These are phyloP conservation scores for Malbranchea cinnamomea DNA, from an alignment of 2,329 filamentous ascomycete genomes.

Conservation along the genomic window DNA sequence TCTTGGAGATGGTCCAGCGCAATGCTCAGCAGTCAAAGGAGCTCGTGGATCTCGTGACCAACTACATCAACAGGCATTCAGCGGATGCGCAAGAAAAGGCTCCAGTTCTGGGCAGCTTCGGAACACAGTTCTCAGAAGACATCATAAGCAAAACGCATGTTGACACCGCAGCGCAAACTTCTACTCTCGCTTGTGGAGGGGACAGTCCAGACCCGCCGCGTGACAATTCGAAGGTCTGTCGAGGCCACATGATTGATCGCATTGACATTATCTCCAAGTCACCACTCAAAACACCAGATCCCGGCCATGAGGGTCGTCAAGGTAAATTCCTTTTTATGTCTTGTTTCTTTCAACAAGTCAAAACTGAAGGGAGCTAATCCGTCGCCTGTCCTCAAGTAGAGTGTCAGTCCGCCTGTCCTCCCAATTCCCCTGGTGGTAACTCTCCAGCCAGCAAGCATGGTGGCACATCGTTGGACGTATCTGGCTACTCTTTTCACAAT, in stretches of 20 bases:
- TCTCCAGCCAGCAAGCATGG: too few species aligned
- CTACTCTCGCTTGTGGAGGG: constrained; percentile 10
- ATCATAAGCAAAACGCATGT: too few species aligned
- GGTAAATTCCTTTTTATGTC: background rate
- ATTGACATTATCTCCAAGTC: constrained; percentile 17
- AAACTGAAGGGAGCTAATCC: too few species aligned
- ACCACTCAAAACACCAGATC: constrained; percentile 3
- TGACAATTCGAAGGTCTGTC: constrained; percentile 4
- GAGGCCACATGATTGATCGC: constrained; percentile 12
- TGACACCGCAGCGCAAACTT: constrained; percentile 4
- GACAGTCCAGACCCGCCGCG: constrained; percentile 10
- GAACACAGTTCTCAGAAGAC: background rate
- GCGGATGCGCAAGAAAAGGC: background rate
- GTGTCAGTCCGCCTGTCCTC: too few species aligned
- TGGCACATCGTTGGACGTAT: too few species aligned
- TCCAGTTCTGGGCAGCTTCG: background rate
- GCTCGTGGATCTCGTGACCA: constrained; percentile 5
- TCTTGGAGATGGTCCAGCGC: constrained; percentile 7
- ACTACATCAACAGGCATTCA: constrained; percentile 4
- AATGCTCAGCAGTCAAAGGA: constrained; percentile 8
- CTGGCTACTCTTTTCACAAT: too few species aligned
- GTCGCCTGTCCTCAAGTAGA: too few species aligned
- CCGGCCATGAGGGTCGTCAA: background rate
- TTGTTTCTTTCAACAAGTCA: too few species aligned
- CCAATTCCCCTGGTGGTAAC: too few species aligned